These are phyloP conservation scores for Leccinum broughii DNA, from an alignment of 768 basidiomycete species.

Conservation along the genomic window DNA sequence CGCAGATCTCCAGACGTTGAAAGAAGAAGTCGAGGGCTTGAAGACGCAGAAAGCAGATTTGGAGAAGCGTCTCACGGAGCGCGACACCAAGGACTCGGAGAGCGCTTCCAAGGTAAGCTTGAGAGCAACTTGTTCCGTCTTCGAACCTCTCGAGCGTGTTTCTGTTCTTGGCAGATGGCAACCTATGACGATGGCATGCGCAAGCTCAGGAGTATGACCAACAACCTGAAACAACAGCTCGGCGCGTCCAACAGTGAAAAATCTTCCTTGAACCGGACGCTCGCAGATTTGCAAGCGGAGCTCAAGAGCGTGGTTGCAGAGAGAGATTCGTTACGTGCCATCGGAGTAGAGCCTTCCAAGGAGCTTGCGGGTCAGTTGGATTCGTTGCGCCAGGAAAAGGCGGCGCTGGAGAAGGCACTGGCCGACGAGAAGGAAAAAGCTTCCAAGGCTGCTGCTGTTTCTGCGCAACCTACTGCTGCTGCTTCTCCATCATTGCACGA, in stretches of 20 bases:
- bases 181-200: constrained; percentile 45
- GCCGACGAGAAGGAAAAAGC: constrained; percentile 41
- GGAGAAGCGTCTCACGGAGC: constrained; percentile 31
- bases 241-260: constrained; percentile 30
- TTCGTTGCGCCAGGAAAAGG: constrained; percentile 40
- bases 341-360: constrained; percentile 23
- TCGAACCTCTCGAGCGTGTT: neutral
- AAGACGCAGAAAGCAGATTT: constrained; percentile 43
- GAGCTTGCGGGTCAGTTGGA: constrained; percentile 38
- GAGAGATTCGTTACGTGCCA: constrained; percentile 27
- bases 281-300: constrained; percentile 27
- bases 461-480: neutral
- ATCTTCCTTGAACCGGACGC: constrained; percentile 28
- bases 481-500: constrained; percentile 16
- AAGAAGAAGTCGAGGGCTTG: constrained; percentile 64
- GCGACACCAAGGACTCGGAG: constrained; percentile 32
- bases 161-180: constrained; percentile 35
- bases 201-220: constrained; percentile 31
- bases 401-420: constrained; percentile 38
- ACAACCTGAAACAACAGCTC: constrained; percentile 28
- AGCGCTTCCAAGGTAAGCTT: constrained; percentile 35
- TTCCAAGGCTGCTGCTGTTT: constrained; percentile 17
- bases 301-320: constrained; percentile 32
- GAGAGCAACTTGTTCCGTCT: too few relatives aligned
- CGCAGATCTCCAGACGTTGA: constrained; percentile 76